Base-by-base conservation (phyloP, 2,329 filamentous ascomycete species). In the Grosmannia clavigera region DNA sequence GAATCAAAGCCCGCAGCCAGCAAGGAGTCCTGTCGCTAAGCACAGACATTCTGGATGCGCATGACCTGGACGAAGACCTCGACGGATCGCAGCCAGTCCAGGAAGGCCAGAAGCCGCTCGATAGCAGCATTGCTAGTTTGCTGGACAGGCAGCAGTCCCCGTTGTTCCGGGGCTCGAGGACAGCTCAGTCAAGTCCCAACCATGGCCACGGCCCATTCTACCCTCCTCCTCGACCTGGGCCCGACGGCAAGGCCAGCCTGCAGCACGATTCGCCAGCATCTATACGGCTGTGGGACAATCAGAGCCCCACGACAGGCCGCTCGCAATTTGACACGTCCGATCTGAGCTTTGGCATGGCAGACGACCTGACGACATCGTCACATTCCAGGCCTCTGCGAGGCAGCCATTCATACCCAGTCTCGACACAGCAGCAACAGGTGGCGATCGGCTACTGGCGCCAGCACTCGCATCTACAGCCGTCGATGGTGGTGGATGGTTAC, bases 401-500 rank as follows among this genome's bases (percentile, higher is more conserved):
- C 51, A 40, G 5, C 54, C 35, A 64, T 56, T 60, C 61, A 35
- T 31, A 25, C 9, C 46, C 48, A 19, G n/a, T 27, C 12, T 3
- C 29, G 3, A 22, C 19, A 3, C 40, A 25, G 12, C 48, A 16
- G 2, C 19, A 27, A 22, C 46, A n/a, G n/a, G 19, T 10, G 2
- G 29, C 27, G 10, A 12, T 16, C 33, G 29, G n/a, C 58, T 51
- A 29, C 27, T 10, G 11, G 11, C 10, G 29, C 22, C 57, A 61
- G 6, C 50, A 65, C 1, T 67, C 50, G 11, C 38, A 40, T 40
- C 31, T 57, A 14, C 59, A 12, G 3, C 12, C 50, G 7, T 7
- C 16, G 4, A 12, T 40, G 19, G 11, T 16, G 43, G 53, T 68
- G 0, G 66, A 70, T 25, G 76, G 76, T 5, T 79, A 80, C 65